Percentiles rank a stretch among this genome's conserved stretches.
Conservation (phyloP, 257 asterid genomes). For the Thymus mandschuricus region DNA sequence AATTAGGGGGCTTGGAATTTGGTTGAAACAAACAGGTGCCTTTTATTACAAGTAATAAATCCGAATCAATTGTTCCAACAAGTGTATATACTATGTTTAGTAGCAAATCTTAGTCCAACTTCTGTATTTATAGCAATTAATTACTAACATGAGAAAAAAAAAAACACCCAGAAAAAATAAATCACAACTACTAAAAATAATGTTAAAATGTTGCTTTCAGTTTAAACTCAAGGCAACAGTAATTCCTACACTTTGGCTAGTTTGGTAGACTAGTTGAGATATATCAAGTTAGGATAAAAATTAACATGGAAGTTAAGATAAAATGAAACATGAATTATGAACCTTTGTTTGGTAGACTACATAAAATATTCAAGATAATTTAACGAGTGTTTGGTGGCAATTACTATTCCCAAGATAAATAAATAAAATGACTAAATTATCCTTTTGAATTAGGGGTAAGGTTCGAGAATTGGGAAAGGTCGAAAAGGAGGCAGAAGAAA, state of each 20-base stretch:
- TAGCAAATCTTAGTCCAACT: not conserved
- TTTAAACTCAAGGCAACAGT: conserved; percentile 21
- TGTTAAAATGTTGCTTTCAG: conserved; percentile 3
- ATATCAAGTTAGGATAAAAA: no score
- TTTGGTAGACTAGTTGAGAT: not conserved
- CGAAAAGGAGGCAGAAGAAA: no score
- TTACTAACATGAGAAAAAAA: not conserved
- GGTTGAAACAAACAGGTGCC: not conserved
- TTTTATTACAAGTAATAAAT: not conserved
- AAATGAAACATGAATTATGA: no score
- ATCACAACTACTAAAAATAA: not conserved
- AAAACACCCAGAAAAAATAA: no score
- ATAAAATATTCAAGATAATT: no score
- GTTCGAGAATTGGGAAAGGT: no score
- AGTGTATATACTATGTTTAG: not conserved
- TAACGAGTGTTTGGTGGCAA: no score
- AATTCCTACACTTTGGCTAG: not conserved
- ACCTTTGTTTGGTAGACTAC: no score
- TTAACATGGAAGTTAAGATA: no score
- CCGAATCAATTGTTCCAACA: not conserved
- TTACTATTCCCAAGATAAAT: no score
- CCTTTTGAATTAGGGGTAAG: no score
- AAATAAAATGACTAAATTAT: no score
- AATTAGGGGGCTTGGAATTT: not conserved
- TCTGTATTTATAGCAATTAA: not conserved